Conservation (phyloP, 192 early-diverging fungal species). For the Piromyces sp. region DNA sequence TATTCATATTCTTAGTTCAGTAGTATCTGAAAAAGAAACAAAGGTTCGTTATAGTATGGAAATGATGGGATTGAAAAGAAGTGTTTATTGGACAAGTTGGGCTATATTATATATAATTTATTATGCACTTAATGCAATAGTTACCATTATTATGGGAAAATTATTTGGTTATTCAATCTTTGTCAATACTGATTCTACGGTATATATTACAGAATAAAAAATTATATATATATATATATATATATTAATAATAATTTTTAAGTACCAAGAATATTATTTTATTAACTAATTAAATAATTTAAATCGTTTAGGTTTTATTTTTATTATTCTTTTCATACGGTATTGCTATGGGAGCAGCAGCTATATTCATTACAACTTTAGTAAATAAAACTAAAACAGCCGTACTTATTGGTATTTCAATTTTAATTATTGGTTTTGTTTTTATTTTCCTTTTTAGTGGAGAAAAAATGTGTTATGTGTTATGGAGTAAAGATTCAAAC, state of each 20-base stretch:
- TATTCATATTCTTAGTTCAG: slow-evolving; percentile 41
- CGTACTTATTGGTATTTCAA: slow-evolving; percentile 43
- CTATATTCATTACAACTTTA: slow-evolving; percentile 49
- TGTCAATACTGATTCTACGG: not conserved
- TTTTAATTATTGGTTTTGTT: no score
- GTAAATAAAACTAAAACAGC: slow-evolving; percentile 37
- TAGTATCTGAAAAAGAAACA: slow-evolving; percentile 56
- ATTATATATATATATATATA: no score
- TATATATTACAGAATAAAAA: no score
- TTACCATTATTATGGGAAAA: not conserved
- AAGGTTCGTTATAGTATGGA: slow-evolving; percentile 53
- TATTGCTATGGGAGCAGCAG: slow-evolving; percentile 49
- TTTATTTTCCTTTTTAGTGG: no score
- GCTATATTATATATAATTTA: no score
- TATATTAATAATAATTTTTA: no score
- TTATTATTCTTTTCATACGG: slow-evolving; percentile 59
- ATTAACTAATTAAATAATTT: not conserved
- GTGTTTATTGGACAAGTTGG: no score
- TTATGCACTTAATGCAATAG: no score
- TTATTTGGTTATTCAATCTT: not conserved
- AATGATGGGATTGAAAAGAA: slow-evolving; percentile 51
- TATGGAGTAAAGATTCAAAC: no score
- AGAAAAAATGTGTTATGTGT: no score
- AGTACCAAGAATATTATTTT: not conserved
- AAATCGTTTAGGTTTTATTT: slow-evolving; percentile 24